Evolutionary conservation across 495 filamentous ascomycete genomes (phyloP), one percentile per base, ranked within the genome.

Genomic region (Xylaria sp.): DNA sequence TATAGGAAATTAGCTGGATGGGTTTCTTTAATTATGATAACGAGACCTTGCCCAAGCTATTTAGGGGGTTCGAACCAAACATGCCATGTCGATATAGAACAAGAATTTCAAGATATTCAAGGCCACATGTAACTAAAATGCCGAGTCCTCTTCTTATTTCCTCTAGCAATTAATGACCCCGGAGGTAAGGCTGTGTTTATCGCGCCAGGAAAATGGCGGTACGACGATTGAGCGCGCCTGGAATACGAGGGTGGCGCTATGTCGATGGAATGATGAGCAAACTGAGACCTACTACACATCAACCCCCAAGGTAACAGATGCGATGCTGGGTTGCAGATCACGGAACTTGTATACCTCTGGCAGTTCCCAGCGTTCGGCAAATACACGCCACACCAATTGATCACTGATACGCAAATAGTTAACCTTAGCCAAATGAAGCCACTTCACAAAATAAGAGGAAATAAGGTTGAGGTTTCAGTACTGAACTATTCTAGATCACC

Each of bases 381-480:
- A 15, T 50, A 4, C 50, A n/a, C n/a, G 8, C 14, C 40, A 14
- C 50, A 53, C 15, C n/a, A 24, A 43, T 43, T 29, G n/a, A 61
- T 41, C 6, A 17, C 31, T 33, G 29, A 31, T 9, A 17, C n/a
- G 29, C 7, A 58, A n/a, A 5, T 35, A 19, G 26, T 8, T 17
- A 58, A 8, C 57, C 21, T 8, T 17, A 58, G 12, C 57, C 21
- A 61, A 17, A 19, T 6, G 53, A 29, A 12, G 12, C 37, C 7
- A 41, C n/a, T 41, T 26, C 17, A 33, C 17, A 37, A 37, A 12
- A 1, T 5, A 8, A 43, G 43, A 12, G 15, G 59, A 61, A 24
- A 40, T 33, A 43, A 63, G 7, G 41, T 37, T n/a, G 17, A 50
- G 26, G 26, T 48, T 64, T 9, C 43, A 64, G 41, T 64, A 64